phyloP scores from a whole-genome alignment of 2,329 filamentous ascomycete genomes.

The Fusarium sp. region DNA sequence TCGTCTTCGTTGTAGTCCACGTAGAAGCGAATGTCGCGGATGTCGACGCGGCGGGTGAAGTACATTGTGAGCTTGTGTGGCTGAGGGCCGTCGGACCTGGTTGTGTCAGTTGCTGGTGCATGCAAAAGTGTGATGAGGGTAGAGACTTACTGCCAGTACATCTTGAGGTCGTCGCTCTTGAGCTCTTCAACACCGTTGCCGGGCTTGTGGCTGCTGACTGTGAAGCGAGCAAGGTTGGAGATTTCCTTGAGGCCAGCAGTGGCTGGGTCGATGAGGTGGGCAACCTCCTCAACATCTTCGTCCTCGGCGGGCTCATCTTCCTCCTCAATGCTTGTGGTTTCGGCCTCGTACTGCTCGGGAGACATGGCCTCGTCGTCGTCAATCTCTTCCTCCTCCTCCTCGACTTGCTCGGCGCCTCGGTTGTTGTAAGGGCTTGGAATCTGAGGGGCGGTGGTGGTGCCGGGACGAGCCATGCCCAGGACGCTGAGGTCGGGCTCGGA shows the following conservation, averaged over 20 bases:
- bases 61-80: constrained; percentile 86
- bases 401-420: constrained; percentile 24
- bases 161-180: constrained; percentile 76
- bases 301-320: constrained; percentile 53
- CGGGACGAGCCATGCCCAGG: constrained; percentile 50
- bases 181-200: constrained; percentile 83
- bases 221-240: constrained; percentile 85
- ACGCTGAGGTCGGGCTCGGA: constrained; percentile 54
- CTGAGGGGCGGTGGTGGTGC: constrained; percentile 40
- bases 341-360: constrained; percentile 49
- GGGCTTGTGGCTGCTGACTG: constrained; percentile 84
- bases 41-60: constrained; percentile 85
- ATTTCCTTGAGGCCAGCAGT: constrained; percentile 79
- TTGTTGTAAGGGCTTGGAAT: constrained; percentile 47
- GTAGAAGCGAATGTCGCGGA: constrained; percentile 82
- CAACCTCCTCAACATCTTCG: constrained; percentile 39
- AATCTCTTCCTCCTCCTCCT: constrained; percentile 37
- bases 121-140: not conserved
- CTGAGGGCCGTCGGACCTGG: constrained; percentile 83
- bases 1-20: constrained; percentile 95
- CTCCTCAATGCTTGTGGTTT: constrained; percentile 48
- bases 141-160: constrained; percentile 80
- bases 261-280: constrained; percentile 64
- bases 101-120: not conserved
- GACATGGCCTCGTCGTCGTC: constrained; percentile 41